Evolutionary conservation across 108 stramenopile genomes (phyloP), one percentile per base, ranked within the genome.

Genomic region (Conticribra guillardii): DNA sequence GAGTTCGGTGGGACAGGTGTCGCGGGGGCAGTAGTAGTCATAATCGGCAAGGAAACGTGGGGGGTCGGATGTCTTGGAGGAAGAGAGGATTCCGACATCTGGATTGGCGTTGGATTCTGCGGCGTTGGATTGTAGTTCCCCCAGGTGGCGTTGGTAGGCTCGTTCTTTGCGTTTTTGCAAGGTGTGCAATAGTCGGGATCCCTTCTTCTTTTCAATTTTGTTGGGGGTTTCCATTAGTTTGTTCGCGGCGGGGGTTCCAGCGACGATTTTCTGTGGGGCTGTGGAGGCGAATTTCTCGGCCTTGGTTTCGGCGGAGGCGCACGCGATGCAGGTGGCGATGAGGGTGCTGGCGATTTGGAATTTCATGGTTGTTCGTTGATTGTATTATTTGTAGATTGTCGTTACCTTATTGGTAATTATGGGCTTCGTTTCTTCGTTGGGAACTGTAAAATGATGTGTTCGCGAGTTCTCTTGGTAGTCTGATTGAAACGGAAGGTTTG

Each of bases 1-100:
- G 30, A 79, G 70, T 54, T 71, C 70, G 4, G 41, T 21, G 65
- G 77, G 77, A 49, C 77, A 79, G 8, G 77, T 71, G 29, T 66
- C 65, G 17, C 70, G 64, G 28, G 77, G 77, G 27, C 77, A 79
- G 70, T 71, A 79, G 60, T 71, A 79, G 22, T 59, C 50, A 57
- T 70, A 60, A 15, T 60, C 69, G 0, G 37, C 37, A 11, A 41
- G 37, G 37, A 41, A 41, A 11, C 37, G 37, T 5, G 37, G 37
- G 37, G 11, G 5, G 37, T 5, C 11, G 11, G 37, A 33, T 22
- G 1, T 68, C 75, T 61, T 69, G 55, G 44, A 77, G 44, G 69
- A 77, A 65, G 49, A 67, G 32, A 77, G 69, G 37, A 70, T 70
- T 26, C 76, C 76, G 2, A 70, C 57, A 62, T 72, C 57, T 17